phyloP scores from a whole-genome alignment of 2,329 filamentous ascomycete genomes.

The Phialemoniopsis sp. region DNA sequence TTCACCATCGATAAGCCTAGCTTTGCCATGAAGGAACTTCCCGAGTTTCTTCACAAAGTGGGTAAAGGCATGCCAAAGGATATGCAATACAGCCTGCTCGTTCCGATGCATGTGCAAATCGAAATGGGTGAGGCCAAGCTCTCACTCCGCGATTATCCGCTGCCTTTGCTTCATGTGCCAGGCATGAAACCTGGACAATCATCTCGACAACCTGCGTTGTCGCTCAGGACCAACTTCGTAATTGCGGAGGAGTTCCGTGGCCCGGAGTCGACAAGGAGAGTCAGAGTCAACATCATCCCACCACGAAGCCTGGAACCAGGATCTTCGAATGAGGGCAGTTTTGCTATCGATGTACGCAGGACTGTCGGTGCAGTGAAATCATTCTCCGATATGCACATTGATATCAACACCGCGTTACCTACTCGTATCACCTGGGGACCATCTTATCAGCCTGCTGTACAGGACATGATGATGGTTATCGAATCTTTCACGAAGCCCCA shows the following conservation, averaged over 20 bases:
- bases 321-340: conserved; percentile 56
- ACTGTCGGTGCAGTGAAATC: conserved; percentile 95
- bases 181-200: conserved; percentile 76
- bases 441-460: conserved; percentile 94
- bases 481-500: conserved; percentile 97
- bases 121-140: conserved; percentile 87
- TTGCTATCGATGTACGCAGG: conserved; percentile 80
- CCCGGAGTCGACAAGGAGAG: conserved; percentile 71
- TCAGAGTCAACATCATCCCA: conserved; percentile 81
- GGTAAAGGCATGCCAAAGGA: conserved; percentile 96
- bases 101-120: conserved; percentile 86
- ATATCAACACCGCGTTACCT: conserved; percentile 88
- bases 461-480: conserved; percentile 99
- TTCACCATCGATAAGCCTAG: conserved; percentile 88
- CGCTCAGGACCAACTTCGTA: conserved; percentile 86
- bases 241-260: conserved; percentile 91
- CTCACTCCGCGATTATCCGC: conserved; percentile 87
- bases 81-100: conserved; percentile 83
- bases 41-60: conserved; percentile 79
- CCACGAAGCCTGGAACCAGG: conserved; percentile 56
- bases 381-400: conserved; percentile 86
- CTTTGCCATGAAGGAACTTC: conserved; percentile 77
- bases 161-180: conserved; percentile 88
- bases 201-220: conserved; percentile 73
- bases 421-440: conserved; percentile 96